Evolutionary conservation across 257 asterid species (phyloP).

Genomic region (Solanum lignicaule): DNA sequence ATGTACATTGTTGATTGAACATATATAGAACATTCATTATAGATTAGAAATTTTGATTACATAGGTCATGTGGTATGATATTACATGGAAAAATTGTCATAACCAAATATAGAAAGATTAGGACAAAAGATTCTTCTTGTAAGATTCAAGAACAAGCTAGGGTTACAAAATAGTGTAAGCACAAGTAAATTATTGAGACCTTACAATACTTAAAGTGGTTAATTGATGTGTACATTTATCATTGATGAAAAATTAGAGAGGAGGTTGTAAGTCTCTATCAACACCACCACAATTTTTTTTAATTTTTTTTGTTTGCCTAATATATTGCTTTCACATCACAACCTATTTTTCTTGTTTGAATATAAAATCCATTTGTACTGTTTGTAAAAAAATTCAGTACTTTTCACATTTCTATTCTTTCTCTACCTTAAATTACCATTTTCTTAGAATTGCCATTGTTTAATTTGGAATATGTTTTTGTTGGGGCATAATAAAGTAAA

Average conservation of each 20-base stretch:
- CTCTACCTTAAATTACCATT: constrained; percentile 2
- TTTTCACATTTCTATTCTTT: background rate
- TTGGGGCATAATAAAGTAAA: background rate
- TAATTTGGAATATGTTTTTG: background rate
- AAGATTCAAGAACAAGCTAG: background rate
- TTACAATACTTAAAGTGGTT: constrained; percentile 8
- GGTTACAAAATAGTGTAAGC: constrained; percentile 12
- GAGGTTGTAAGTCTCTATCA: constrained; percentile 26
- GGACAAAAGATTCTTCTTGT: background rate
- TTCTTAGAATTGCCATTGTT: background rate
- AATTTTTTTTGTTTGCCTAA: background rate
- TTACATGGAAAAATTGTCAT: background rate
- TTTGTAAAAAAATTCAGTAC: background rate
- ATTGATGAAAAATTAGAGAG: constrained; percentile 5
- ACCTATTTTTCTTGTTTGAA: background rate
- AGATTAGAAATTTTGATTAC: background rate
- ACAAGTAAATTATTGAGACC: constrained; percentile 15
- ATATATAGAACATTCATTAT: background rate
- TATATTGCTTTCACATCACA: background rate
- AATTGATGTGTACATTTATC: constrained; percentile 3
- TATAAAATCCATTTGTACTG: background rate
- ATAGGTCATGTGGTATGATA: background rate
- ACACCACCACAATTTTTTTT: background rate
- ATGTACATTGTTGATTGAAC: background rate
- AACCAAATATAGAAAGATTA: background rate